These are phyloP conservation scores for Salix suchowensis DNA, from an alignment of 345 rosid species.

Conservation along the genomic window DNA sequence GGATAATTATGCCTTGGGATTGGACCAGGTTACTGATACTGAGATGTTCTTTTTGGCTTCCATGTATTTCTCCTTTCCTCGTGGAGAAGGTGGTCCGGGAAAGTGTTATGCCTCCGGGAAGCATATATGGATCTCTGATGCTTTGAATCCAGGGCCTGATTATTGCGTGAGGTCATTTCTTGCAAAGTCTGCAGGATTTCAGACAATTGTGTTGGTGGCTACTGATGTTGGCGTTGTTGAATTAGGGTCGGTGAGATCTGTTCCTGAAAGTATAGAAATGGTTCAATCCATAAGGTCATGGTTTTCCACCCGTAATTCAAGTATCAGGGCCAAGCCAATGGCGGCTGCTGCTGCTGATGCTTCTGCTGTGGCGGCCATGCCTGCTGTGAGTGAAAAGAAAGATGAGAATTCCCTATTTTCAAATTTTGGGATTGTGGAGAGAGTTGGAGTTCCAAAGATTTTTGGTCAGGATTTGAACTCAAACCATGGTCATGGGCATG, in stretches of 20 bases:
- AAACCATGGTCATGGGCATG: constrained; percentile 32
- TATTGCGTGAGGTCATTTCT: constrained; percentile 87
- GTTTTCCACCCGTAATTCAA: constrained; percentile 46
- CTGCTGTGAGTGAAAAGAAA: constrained; percentile 34
- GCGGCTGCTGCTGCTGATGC: background rate
- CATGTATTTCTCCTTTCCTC: constrained; percentile 92
- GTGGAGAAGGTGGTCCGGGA: constrained; percentile 90
- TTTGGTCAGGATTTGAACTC: constrained; percentile 71
- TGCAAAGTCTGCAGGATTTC: constrained; percentile 73
- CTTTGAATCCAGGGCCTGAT: constrained; percentile 42
- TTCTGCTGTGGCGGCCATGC: constrained; percentile 11
- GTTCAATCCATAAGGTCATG: constrained; percentile 47
- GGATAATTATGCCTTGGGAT: constrained; percentile 69
- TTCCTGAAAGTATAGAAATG: constrained; percentile 60
- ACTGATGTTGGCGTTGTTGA: constrained; percentile 90
- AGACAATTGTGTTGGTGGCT: constrained; percentile 74
- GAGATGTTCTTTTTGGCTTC: constrained; percentile 94
- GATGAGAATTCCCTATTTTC: constrained; percentile 40
- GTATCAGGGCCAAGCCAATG: constrained; percentile 31
- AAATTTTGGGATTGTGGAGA: constrained; percentile 39
- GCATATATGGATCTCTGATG: constrained; percentile 70
- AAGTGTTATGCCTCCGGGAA: constrained; percentile 71
- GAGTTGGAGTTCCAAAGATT: constrained; percentile 49
- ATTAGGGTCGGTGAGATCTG: constrained; percentile 80
- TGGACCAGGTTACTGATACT: constrained; percentile 86